Evolutionary conservation across 2,329 filamentous ascomycete species (phyloP).

Genomic region (Colletotrichum sp.): DNA sequence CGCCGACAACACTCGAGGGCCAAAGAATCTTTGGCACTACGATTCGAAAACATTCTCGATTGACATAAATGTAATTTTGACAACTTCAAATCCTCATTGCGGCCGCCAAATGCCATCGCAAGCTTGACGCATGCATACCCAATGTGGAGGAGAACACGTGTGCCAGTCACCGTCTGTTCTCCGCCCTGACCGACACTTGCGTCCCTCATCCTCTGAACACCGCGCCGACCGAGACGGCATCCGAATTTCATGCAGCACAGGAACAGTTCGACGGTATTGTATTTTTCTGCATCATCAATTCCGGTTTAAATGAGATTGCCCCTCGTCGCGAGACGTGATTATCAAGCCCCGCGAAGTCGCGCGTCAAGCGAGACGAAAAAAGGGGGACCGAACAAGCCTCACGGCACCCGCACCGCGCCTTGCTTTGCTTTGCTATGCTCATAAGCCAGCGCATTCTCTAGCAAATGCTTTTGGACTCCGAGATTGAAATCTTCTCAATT

Average conservation of each 20-base stretch:
- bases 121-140: constrained; percentile 15
- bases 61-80: background rate
- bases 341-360: background rate
- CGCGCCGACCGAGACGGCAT: background rate
- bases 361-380: background rate
- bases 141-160: constrained; percentile 22
- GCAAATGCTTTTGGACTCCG: background rate
- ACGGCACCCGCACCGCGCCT: background rate
- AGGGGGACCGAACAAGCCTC: background rate
- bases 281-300: background rate
- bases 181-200: background rate
- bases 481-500: accelerated
- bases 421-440: background rate
- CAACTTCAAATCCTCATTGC: background rate
- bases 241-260: background rate
- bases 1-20: background rate
- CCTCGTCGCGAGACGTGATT: background rate
- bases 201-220: background rate
- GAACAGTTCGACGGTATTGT: background rate
- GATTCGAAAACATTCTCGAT: background rate
- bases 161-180: background rate
- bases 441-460: background rate
- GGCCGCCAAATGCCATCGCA: background rate
- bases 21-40: background rate
- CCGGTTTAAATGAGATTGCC: background rate